Evolutionary conservation across 2,329 filamentous ascomycete genomes (phyloP).

Genomic region (Colletotrichum cordylinicola): DNA sequence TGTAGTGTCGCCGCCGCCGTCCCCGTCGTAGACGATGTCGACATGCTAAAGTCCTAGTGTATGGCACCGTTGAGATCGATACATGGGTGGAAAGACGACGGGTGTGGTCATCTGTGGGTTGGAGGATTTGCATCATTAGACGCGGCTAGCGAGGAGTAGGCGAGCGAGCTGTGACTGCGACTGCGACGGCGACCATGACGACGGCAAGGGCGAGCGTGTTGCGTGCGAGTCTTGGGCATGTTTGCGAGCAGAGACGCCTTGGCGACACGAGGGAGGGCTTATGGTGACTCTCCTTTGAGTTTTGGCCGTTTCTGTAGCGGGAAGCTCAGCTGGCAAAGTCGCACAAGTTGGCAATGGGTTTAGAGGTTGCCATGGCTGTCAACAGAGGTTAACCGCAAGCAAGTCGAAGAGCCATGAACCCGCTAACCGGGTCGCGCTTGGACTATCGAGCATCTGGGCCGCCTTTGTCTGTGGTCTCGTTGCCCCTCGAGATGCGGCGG

Average conservation of each 20-base stretch:
- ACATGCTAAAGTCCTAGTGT: not conserved
- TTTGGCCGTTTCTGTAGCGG: slow-evolving; percentile 11
- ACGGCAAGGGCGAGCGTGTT: not conserved
- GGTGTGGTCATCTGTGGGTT: not conserved
- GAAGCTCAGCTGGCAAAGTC: not conserved
- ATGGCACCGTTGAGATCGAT: not conserved
- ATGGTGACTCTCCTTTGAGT: not conserved
- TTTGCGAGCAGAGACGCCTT: not conserved
- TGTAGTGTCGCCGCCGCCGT: not conserved
- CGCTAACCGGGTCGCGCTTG: not conserved
- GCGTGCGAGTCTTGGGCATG: not conserved
- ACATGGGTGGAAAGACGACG: not conserved
- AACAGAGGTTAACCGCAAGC: not conserved
- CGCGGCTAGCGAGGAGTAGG: not conserved
- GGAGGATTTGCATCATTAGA: not conserved
- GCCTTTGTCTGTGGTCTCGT: slow-evolving; percentile 1
- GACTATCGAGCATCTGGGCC: not conserved
- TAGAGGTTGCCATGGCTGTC: not conserved
- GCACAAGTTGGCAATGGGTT: not conserved
- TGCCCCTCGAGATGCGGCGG: not conserved
- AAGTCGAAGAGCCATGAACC: not conserved
- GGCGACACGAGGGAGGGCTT: not conserved
- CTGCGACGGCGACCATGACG: not conserved
- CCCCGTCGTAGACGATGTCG: not conserved
- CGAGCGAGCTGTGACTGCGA: not conserved